These are phyloP conservation scores for Sclerotinia trifoliorum DNA, from an alignment of 2,329 filamentous ascomycete species.

Conservation along the genomic window DNA sequence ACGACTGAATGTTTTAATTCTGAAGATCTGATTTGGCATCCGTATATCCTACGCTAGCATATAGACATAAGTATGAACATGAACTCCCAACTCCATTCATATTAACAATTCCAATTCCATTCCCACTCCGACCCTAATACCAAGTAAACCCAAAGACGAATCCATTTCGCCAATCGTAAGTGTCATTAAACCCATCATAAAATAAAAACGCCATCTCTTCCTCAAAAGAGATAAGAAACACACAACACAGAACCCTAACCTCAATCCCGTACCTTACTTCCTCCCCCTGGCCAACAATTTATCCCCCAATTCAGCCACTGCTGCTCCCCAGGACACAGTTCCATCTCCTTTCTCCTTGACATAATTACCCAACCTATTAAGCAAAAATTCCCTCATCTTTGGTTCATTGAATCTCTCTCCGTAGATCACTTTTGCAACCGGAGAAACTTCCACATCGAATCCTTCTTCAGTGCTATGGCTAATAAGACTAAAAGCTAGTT, in stretches of 20 bases:
- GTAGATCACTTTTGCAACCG: conserved; percentile 65
- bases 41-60: too few species aligned
- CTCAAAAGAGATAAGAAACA: neutral
- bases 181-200: neutral
- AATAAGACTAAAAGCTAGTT: conserved; percentile 57
- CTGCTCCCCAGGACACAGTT: conserved; percentile 53
- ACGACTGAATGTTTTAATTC: too few species aligned
- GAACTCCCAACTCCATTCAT: neutral
- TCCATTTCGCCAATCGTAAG: neutral
- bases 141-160: too few species aligned
- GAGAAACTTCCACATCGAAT: conserved; percentile 54
- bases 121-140: too few species aligned
- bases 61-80: too few species aligned
- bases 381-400: conserved; percentile 72
- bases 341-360: conserved; percentile 35
- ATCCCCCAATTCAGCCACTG: conserved; percentile 54
- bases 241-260: conserved; percentile 32
- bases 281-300: conserved; percentile 56
- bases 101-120: neutral
- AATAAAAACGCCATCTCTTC: neutral
- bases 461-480: conserved; percentile 48
- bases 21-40: too few species aligned
- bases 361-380: conserved; percentile 49
- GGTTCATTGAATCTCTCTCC: conserved; percentile 74
- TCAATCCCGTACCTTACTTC: conserved; percentile 42